Conservation (phyloP, 139 green algal genomes). For the Nannochloris sp. region DNA sequence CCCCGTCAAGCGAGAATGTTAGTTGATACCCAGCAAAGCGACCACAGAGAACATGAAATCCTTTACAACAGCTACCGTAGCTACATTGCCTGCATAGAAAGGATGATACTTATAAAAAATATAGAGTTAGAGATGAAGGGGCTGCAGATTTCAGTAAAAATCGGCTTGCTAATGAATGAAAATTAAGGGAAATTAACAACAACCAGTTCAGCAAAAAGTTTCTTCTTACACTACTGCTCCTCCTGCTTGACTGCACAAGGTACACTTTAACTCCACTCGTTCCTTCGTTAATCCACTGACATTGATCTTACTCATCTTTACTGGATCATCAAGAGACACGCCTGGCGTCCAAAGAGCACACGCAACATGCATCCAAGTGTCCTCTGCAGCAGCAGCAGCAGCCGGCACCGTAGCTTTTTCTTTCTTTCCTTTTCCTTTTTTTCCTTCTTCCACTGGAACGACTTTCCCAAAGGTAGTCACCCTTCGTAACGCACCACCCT, state of each 20-base stretch:
- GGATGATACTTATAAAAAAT: neutral
- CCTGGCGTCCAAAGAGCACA: constrained; percentile 36
- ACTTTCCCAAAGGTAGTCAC: constrained; percentile 10
- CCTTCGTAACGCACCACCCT: constrained; percentile 18
- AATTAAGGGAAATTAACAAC: neutral
- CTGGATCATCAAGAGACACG: constrained; percentile 14
- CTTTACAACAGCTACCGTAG: constrained; percentile 24
- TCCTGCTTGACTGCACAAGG: constrained; percentile 35
- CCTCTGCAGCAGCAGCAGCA: no score
- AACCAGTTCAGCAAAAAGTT: no score
- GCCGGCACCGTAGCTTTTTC: no score
- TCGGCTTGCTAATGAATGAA: neutral
- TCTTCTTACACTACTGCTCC: constrained; percentile 27
- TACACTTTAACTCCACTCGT: constrained; percentile 20
- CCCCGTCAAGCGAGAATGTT: constrained; percentile 18
- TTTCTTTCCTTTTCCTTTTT: neutral
- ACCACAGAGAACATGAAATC: constrained; percentile 34
- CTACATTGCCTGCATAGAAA: constrained; percentile 35
- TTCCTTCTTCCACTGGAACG: neutral
- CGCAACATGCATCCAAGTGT: constrained; percentile 19
- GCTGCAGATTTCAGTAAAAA: neutral
- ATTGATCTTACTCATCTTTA: constrained; percentile 12
- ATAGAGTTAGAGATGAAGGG: neutral
- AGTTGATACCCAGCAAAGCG: neutral
- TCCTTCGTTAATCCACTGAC: constrained; percentile 15